Evolutionary conservation across 2,329 filamentous ascomycete species (phyloP).

Genomic region (Aspergillus niger): DNA sequence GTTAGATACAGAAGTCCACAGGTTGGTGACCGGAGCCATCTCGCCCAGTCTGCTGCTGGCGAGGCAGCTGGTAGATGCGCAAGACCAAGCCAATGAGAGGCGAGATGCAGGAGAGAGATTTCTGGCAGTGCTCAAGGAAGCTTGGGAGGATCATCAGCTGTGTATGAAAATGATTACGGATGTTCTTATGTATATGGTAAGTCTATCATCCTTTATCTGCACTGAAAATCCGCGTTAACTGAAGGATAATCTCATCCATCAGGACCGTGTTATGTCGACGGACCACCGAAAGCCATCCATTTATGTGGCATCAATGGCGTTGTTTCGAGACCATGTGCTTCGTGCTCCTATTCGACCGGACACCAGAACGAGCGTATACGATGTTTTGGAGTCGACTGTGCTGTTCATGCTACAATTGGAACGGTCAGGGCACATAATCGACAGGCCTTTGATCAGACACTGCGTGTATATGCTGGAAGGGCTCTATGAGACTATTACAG

Average conservation of each 20-base stretch:
- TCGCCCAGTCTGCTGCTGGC: slow-evolving; percentile 67
- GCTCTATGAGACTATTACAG: slow-evolving; percentile 78
- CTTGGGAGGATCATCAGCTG: slow-evolving; percentile 86
- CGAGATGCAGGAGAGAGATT: slow-evolving; percentile 81
- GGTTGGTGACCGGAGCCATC: slow-evolving; percentile 69
- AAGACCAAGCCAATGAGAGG: slow-evolving; percentile 69
- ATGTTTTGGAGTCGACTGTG: slow-evolving; percentile 77
- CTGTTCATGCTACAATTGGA: slow-evolving; percentile 93
- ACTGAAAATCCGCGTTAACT: not conserved
- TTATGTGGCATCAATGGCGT: slow-evolving; percentile 78
- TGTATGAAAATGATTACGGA: slow-evolving; percentile 97
- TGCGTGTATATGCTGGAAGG: slow-evolving; percentile 88
- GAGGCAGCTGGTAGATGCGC: slow-evolving; percentile 51
- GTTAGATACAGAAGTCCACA: slow-evolving; percentile 73
- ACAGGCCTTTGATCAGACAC: slow-evolving; percentile 77
- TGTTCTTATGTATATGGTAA: slow-evolving; percentile 90
- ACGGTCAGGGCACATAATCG: slow-evolving; percentile 83
- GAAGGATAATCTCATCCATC: slow-evolving; percentile 4
- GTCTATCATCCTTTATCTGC: slow-evolving; percentile 20
- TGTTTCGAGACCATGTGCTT: slow-evolving; percentile 86
- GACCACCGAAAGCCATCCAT: slow-evolving; percentile 76
- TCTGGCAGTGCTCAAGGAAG: slow-evolving; percentile 70
- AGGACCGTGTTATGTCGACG: slow-evolving; percentile 78
- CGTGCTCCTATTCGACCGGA: slow-evolving; percentile 56
- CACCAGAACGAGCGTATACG: slow-evolving; percentile 58